Percentiles rank a stretch among this genome's conserved stretches.
Evolutionary conservation across 2,329 filamentous ascomycete genomes (phyloP).

Genomic region (Apiospora kogelbergensis): DNA sequence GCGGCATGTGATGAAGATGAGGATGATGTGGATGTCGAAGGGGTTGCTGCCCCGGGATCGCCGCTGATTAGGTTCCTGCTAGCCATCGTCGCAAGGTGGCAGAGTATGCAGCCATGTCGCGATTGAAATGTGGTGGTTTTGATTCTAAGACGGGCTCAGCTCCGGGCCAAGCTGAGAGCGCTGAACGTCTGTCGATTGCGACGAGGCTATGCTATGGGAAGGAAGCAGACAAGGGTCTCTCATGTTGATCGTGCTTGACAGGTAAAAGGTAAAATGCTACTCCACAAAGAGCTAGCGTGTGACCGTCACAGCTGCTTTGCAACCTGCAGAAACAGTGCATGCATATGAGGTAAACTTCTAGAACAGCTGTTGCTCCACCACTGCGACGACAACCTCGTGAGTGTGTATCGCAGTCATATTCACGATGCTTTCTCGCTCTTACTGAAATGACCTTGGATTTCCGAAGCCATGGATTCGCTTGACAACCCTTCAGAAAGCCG

Average conservation of each 20-base stretch:
- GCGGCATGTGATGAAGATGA: constrained; percentile 13
- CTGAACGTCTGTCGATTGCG: background rate
- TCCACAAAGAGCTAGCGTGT: background rate
- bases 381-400: background rate
- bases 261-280: background rate
- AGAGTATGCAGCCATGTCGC: constrained; percentile 29
- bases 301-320: background rate
- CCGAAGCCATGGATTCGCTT: background rate
- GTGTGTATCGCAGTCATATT: background rate
- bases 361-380: background rate
- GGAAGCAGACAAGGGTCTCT: constrained; percentile 3
- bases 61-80: constrained; percentile 29
- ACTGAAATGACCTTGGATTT: background rate
- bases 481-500: background rate
- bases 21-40: constrained; percentile 23
- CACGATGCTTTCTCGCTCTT: background rate
- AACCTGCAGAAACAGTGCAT: background rate
- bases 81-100: constrained; percentile 27
- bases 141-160: background rate
- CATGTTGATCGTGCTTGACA: background rate
- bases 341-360: background rate
- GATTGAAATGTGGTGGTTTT: constrained; percentile 5
- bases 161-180: background rate
- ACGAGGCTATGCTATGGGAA: constrained; percentile 1
- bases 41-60: constrained; percentile 27